Percentiles rank a stretch among this genome's conserved stretches.
phyloP scores from a whole-genome alignment of 2,329 filamentous ascomycete genomes.

The Rhynchosporium secalis region DNA sequence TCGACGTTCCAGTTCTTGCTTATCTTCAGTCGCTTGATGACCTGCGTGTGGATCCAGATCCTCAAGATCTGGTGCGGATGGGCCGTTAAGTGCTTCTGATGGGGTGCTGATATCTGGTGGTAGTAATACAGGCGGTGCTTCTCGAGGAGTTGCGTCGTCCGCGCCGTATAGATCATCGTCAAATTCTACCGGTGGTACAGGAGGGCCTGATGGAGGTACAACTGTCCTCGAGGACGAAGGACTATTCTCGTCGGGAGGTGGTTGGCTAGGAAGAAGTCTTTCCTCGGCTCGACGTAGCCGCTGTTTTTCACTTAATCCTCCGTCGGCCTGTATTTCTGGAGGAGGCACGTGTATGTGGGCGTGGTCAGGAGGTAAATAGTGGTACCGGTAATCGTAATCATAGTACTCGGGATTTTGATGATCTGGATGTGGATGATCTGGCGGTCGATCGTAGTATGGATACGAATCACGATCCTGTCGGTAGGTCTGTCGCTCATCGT shows the following conservation, averaged over 20 bases:
- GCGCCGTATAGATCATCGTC: constrained; percentile 56
- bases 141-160: constrained; percentile 42
- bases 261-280: constrained; percentile 77
- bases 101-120: constrained; percentile 19
- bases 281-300: constrained; percentile 75
- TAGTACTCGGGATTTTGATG: constrained; percentile 19
- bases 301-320: constrained; percentile 76
- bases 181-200: constrained; percentile 37
- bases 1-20: constrained; percentile 64
- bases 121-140: constrained; percentile 17
- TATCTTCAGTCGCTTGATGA: constrained; percentile 58
- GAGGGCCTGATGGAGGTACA: constrained; percentile 46
- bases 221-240: constrained; percentile 44
- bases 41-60: constrained; percentile 27
- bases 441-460: constrained; percentile 40
- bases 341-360: constrained; percentile 56
- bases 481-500: constrained; percentile 19
- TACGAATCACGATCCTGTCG: constrained; percentile 37
- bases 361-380: constrained; percentile 34
- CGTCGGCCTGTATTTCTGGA: constrained; percentile 60
- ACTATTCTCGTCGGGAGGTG: constrained; percentile 51
- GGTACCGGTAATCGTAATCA: constrained; percentile 17
- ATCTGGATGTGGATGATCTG: constrained; percentile 34
- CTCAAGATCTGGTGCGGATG: constrained; percentile 32
- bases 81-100: constrained; percentile 7